These are phyloP conservation scores for Aureobasidium sp. DNA, from an alignment of 2,329 filamentous ascomycete species.

Conservation along the genomic window DNA sequence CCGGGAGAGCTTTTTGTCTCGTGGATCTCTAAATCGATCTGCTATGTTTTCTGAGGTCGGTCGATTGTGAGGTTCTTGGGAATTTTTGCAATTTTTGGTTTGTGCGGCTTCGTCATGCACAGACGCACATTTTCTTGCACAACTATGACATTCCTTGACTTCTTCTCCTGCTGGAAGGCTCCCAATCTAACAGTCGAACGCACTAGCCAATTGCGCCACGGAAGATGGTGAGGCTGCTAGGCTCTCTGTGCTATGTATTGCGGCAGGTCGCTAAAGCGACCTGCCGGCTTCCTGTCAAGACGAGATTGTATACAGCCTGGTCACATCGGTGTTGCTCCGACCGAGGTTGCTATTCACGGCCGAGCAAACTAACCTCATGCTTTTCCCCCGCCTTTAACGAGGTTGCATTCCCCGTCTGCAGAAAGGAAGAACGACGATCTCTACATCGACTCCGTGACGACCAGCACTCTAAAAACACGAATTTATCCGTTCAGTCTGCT, in stretches of 20 bases:
- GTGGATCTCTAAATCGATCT: too few relatives aligned
- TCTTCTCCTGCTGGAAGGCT: neutral
- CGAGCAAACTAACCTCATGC: neutral
- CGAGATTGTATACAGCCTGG: too few relatives aligned
- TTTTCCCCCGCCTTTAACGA: neutral
- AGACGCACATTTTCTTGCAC: too few relatives aligned
- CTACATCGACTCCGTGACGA: neutral
- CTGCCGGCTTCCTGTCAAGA: too few relatives aligned
- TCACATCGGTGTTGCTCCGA: neutral
- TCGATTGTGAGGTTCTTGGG: too few relatives aligned
- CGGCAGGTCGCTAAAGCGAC: too few relatives aligned
- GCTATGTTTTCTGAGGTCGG: too few relatives aligned
- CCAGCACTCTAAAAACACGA: neutral
- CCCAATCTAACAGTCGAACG: conserved; percentile 7
- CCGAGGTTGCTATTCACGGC: neutral
- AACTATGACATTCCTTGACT: too few relatives aligned
- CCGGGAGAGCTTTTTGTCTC: conserved; percentile 8
- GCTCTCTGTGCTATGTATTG: too few relatives aligned
- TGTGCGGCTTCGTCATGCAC: too few relatives aligned
- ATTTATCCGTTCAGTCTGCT: conserved; percentile 8
- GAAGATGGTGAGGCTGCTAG: neutral
- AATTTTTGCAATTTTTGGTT: neutral
- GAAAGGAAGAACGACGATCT: conserved; percentile 1
- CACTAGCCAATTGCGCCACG: conserved; percentile 7
- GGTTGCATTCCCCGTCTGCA: conserved; percentile 1